phyloP scores from a whole-genome alignment of 78 protist species.

The Dictyostelium citrinum region DNA sequence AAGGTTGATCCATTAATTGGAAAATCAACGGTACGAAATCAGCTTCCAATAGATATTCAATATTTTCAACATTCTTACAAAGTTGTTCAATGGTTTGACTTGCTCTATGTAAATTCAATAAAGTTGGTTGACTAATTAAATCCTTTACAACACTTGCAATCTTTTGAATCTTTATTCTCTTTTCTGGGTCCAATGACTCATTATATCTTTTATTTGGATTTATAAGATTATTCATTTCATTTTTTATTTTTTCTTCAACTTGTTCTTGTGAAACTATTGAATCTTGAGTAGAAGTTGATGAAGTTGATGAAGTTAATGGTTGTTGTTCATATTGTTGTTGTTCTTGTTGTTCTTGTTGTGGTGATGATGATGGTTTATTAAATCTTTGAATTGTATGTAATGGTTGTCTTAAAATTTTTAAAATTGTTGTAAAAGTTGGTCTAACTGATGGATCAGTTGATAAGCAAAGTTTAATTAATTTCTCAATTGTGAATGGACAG shows the following conservation, averaged over 20 bases:
- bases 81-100: conserved; percentile 26
- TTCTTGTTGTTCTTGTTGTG: not conserved
- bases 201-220: not conserved
- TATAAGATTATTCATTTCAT: not conserved
- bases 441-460: conserved; percentile 49
- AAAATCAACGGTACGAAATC: conserved; percentile 35
- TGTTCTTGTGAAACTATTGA: not conserved
- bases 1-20: conserved; percentile 3
- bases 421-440: conserved; percentile 57
- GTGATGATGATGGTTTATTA: not conserved
- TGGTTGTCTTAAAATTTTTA: conserved; percentile 62
- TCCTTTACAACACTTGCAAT: conserved; percentile 3
- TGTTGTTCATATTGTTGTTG: not conserved
- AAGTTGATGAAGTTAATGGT: not conserved
- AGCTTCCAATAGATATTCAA: not conserved
- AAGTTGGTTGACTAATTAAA: not conserved
- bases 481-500: conserved; percentile 70
- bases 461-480: conserved; percentile 43
- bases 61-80: conserved; percentile 31
- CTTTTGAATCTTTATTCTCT: conserved; percentile 8
- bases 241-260: not conserved
- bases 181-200: not conserved
- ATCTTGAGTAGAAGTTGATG: not conserved
- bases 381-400: conserved; percentile 51
- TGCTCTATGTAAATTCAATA: conserved; percentile 16